Base-by-base conservation (phyloP, 805 yeast genomes). In the Yarrowia deformans region DNA sequence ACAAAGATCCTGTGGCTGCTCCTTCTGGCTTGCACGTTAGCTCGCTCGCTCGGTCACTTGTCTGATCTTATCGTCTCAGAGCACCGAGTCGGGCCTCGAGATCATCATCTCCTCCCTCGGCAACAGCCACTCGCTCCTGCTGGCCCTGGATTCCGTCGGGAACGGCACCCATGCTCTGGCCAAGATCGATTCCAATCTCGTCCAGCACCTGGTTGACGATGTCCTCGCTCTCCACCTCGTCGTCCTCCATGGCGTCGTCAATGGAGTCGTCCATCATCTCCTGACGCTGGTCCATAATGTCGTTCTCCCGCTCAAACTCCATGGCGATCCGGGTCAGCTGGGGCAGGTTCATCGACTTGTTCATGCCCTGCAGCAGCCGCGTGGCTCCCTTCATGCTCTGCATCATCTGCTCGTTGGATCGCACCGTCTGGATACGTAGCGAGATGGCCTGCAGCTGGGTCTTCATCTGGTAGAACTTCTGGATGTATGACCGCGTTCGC, bases 251-350 rank as follows among this genome's bases (percentile, higher is more conserved):
- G 19, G 95, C 90, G 77, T 94, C 97, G 77, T 95, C 99, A 74
- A 95, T 89, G 19, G 97, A 96, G 77, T 95, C 99, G 77, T 95
- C 99, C 90, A 95, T 95, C 87, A 96, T 91, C 78, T 96, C 99
- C 79, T 96, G 98, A 75, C 97, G 89, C 80, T 95, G 99, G 78
- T 94, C 98, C 98, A 95, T 95, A 74, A 96, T 81, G 77, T 96
- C 99, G 79, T 90, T 91, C 76, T 94, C 97, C 75, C 87, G 88
- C 75, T 95, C 97, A 78, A 95, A 95, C 75, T 95, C 98, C 90
- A 91, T 93, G 2, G 98, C 92, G 23, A 95, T 95, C 71, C 89
- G 85, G 69, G 91, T 89, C 71, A 95, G 81, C 73, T 91, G 96
- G 0, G 97, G 97, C 71, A 95, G 80, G 76, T 96, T 95, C 96